Evolutionary conservation across 169 alveolate species (phyloP).

Genomic region (Eimeria praecox): DNA sequence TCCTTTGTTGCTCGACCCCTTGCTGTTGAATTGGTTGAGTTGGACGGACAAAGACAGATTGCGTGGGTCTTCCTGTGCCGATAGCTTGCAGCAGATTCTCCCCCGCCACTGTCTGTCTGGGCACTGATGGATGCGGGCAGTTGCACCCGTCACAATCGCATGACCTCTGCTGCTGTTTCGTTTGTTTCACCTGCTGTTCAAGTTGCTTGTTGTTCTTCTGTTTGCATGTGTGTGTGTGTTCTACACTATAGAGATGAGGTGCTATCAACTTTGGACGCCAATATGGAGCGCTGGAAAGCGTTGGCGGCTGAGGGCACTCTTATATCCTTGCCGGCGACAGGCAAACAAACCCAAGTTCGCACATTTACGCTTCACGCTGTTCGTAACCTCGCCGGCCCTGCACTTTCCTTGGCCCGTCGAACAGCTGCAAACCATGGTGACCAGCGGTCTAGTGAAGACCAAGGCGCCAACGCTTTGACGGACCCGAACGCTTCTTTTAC

Average conservation of each 20-base stretch:
- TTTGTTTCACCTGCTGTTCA: neutral
- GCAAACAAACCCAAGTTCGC: slow-evolving; percentile 61
- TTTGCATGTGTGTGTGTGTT: neutral
- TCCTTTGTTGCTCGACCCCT: slow-evolving; percentile 90
- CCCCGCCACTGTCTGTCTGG: neutral
- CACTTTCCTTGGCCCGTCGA: slow-evolving; percentile 6
- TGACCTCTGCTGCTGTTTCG: neutral
- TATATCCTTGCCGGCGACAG: slow-evolving; percentile 14
- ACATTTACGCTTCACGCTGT: slow-evolving; percentile 67
- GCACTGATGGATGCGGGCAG: neutral
- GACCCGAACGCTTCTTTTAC: neutral
- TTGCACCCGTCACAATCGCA: neutral
- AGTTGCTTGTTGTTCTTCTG: neutral
- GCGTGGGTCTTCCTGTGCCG: slow-evolving; percentile 4
- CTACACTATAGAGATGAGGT: slow-evolving; percentile 31
- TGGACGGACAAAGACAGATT: slow-evolving; percentile 22
- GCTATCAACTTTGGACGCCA: slow-evolving; percentile 39
- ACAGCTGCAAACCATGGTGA: neutral
- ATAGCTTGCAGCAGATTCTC: slow-evolving; percentile 1
- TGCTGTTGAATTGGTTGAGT: slow-evolving; percentile 81
- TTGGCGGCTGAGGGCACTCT: slow-evolving; percentile 58
- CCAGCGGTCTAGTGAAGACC: neutral
- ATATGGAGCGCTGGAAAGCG: slow-evolving; percentile 62
- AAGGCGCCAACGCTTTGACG: neutral
- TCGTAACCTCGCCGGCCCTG: slow-evolving; percentile 73